These are phyloP conservation scores for Dictyostelium capitatum DNA, from an alignment of 78 protist species.

Conservation along the genomic window DNA sequence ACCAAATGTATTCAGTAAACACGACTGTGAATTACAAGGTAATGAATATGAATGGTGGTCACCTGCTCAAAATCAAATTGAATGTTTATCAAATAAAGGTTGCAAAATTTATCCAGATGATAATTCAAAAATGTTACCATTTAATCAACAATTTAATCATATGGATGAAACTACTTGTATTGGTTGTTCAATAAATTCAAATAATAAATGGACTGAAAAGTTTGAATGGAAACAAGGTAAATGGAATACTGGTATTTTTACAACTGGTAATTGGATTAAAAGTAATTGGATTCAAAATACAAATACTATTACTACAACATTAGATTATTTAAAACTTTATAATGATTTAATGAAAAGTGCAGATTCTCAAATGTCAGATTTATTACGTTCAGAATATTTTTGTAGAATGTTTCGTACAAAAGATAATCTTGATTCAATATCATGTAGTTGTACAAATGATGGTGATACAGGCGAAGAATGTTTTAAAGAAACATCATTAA, in stretches of 20 bases:
- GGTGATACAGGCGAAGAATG: constrained; percentile 1
- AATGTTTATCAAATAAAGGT: not conserved
- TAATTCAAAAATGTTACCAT: not conserved
- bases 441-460: constrained; percentile 37
- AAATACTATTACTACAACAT: not conserved
- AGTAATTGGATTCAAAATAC: not conserved
- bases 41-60: constrained; percentile 41
- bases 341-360: not conserved
- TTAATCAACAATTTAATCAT: constrained; percentile 1
- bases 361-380: constrained; percentile 12
- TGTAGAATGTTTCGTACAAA: constrained; percentile 38
- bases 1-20: not conserved
- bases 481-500: constrained; percentile 5
- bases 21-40: not conserved
- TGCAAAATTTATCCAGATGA: not conserved
- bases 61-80: not conserved
- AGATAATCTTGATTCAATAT: constrained; percentile 9
- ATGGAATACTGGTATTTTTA: not conserved
- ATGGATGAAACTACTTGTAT: constrained; percentile 1
- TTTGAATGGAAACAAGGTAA: constrained; percentile 27
- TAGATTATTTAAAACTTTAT: not conserved
- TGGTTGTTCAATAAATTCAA: not conserved
- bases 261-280: not conserved
- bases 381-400: constrained; percentile 28
- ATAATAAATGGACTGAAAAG: constrained; percentile 23